These are phyloP conservation scores for Pythium guiyangense DNA, from an alignment of 352 stramenopile species.

Conservation along the genomic window DNA sequence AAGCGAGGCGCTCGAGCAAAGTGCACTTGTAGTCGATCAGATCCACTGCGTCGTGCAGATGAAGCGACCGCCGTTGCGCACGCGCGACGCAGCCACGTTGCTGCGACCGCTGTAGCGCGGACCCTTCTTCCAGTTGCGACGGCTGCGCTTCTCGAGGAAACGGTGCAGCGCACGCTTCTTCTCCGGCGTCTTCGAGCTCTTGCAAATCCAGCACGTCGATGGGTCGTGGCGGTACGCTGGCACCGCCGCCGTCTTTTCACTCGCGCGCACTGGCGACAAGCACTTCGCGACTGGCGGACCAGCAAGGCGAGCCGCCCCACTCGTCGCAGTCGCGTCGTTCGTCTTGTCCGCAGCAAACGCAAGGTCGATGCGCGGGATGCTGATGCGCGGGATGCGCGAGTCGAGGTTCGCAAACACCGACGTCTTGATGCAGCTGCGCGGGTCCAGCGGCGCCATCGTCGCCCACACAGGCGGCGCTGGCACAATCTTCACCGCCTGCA, in stretches of 20 bases:
- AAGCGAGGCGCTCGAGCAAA: too few species aligned
- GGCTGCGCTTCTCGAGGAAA: constrained; percentile 76
- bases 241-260: constrained; percentile 34
- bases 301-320: neutral
- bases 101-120: constrained; percentile 77
- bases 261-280: constrained; percentile 47
- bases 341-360: constrained; percentile 25
- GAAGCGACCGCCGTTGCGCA: constrained; percentile 80
- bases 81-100: constrained; percentile 71
- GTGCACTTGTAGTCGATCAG: constrained; percentile 20
- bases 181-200: constrained; percentile 76
- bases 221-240: constrained; percentile 63
- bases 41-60: constrained; percentile 81
- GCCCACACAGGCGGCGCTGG: constrained; percentile 48
- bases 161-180: constrained; percentile 81
- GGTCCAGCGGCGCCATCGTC: constrained; percentile 56
- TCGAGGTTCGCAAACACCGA: constrained; percentile 76
- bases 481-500: constrained; percentile 32
- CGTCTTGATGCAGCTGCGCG: constrained; percentile 70
- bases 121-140: constrained; percentile 81
- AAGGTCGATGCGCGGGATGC: constrained; percentile 71
- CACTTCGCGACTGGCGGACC: constrained; percentile 6
- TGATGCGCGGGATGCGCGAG: constrained; percentile 62
- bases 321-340: constrained; percentile 15
- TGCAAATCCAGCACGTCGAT: constrained; percentile 85